phyloP scores from a whole-genome alignment of 805 yeast species.

The Spathaspora passalidarum region DNA sequence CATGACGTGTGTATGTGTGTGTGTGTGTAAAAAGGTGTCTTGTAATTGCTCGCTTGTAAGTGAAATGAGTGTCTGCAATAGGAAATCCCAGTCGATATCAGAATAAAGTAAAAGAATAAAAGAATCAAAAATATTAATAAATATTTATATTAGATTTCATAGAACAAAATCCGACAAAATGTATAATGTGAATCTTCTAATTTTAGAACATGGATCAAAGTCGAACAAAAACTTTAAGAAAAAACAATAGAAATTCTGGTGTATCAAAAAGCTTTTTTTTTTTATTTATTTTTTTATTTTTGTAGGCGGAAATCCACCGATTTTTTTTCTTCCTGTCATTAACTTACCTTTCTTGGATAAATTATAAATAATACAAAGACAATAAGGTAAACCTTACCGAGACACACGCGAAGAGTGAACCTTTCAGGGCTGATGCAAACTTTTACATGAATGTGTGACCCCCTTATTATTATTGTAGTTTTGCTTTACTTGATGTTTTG shows the following conservation, averaged over 20 bases:
- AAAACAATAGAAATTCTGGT: background rate
- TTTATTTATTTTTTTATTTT: too few relatives aligned
- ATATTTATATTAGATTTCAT: background rate
- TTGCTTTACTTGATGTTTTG: too few relatives aligned
- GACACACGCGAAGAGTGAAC: too few relatives aligned
- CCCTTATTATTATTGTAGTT: too few relatives aligned
- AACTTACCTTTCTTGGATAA: background rate
- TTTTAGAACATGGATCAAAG: background rate
- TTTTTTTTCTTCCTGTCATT: background rate
- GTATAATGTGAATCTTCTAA: background rate
- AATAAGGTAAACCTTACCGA: too few relatives aligned
- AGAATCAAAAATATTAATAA: background rate
- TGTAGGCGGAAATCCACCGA: too few relatives aligned
- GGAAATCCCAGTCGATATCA: background rate
- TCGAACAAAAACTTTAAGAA: background rate
- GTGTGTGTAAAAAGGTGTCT: background rate
- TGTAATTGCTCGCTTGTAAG: background rate
- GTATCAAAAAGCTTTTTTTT: background rate
- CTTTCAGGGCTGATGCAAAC: too few relatives aligned
- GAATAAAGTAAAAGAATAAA: background rate
- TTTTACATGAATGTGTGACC: too few relatives aligned
- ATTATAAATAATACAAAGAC: background rate
- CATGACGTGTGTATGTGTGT: slow-evolving; percentile 2
- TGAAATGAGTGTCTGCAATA: background rate
- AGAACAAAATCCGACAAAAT: background rate